Base-by-base conservation (phyloP, 1,284 basidiomycete species). In the Ustilago bromivora region DNA sequence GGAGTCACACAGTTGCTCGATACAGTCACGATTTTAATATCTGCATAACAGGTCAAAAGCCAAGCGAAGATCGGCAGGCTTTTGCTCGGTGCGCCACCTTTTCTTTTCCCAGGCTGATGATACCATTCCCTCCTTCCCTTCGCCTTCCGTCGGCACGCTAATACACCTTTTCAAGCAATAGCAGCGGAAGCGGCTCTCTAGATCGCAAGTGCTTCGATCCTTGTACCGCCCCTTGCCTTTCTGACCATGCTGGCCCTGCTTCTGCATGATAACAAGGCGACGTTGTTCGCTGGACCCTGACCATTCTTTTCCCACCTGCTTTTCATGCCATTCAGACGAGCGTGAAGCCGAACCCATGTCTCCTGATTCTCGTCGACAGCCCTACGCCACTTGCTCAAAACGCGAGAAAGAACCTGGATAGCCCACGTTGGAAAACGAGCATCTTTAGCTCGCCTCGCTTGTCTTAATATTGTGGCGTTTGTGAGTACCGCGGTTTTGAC, bases 61-160 rank as follows among this genome's bases (percentile, higher is more conserved):
- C 31, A 61, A 61, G 40, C 66, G 56, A 67, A 56, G 17, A 54
- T 67, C 55, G 60, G 66, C 59, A 61, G 66, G 55, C 31, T 35
- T 61, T 54, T 53, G 59, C 55, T 58, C 60, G 40, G 49, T 28
- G 23, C 49, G 47, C 31, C 43, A 32, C 47, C 43, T 23, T 36
- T 35, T 15, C 43, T 43, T 11, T 17, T 13, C 35, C 23, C 19
- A 38, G 35, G 34, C 32, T 19, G 19, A 7, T 12, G 9, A n/a
- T 19, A 32, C 17, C 15, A 28, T 8, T 12, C 38, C 23, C 40
- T 28, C 23, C 23, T 28, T 28, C 23, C 23, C 23, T 28, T 28
- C 23, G 23, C 23, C 23, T 57, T 57, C 43, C 32, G 55, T 28
- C 38, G 38, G 56, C 15, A 23, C 56, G 31, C 23, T 43, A 46